phyloP scores from a whole-genome alignment of 257 asterid genomes.

The Solanum clarkiae region DNA sequence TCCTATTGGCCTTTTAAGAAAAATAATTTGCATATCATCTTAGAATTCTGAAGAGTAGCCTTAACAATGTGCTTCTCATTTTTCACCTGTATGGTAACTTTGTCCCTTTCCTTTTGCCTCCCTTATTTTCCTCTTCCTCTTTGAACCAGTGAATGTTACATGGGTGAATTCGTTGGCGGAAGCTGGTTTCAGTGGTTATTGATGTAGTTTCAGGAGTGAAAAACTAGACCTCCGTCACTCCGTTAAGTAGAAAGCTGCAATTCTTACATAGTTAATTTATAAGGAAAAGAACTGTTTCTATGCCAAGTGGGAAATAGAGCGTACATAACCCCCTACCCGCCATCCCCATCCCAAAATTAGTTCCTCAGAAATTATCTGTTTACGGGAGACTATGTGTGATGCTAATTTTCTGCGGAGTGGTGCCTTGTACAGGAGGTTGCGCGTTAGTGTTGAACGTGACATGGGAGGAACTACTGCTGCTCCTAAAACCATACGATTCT shows the following conservation, averaged over 20 bases:
- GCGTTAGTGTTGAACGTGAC: slow-evolving; percentile 94
- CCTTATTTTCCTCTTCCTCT: background rate
- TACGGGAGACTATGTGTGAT: background rate
- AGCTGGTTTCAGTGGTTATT: background rate
- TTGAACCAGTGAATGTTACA: background rate
- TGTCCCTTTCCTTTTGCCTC: background rate
- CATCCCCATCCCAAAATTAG: background rate
- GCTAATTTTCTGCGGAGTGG: background rate
- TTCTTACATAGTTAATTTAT: background rate
- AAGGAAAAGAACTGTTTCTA: background rate
- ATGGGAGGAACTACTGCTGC: slow-evolving; percentile 88
- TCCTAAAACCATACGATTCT: slow-evolving; percentile 87
- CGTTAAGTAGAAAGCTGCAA: background rate
- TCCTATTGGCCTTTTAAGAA: background rate
- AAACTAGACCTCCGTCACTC: background rate
- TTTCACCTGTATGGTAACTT: background rate
- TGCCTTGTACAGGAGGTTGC: slow-evolving; percentile 56
- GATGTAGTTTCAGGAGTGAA: background rate
- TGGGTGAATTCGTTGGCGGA: background rate
- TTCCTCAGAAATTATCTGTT: background rate
- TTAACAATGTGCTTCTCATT: background rate
- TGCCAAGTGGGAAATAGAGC: background rate
- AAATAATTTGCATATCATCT: background rate
- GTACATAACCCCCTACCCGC: too few species aligned
- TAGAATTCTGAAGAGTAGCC: background rate